Percentiles rank a stretch among this genome's conserved stretches.
Evolutionary conservation across 208 protist genomes (phyloP).

Genomic region (Tritrichomonas musculus): DNA sequence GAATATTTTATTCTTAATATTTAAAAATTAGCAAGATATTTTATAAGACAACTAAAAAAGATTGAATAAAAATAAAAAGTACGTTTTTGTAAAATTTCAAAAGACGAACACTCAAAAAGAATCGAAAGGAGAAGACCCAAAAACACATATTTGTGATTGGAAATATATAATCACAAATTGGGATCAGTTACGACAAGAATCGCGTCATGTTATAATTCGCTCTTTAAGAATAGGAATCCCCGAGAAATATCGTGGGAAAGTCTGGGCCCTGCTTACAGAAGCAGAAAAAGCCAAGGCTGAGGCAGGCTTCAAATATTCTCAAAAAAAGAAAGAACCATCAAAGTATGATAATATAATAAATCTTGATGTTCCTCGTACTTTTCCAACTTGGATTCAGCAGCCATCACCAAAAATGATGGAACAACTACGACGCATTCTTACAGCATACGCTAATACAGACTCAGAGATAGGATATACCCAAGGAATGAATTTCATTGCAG

Average conservation of each 20-base stretch:
- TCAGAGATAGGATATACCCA: conserved; percentile 30
- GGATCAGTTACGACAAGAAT: background rate
- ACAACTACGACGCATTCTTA: background rate
- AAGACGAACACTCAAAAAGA: too few relatives aligned
- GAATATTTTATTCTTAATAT: too few relatives aligned
- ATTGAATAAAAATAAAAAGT: too few relatives aligned
- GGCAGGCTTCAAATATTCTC: background rate
- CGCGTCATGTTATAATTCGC: background rate
- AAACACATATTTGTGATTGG: background rate
- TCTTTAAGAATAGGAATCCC: background rate
- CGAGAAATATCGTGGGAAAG: background rate
- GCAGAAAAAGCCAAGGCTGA: background rate
- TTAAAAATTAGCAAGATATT: too few relatives aligned
- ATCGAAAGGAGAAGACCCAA: background rate
- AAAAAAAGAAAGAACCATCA: background rate
- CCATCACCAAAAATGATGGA: background rate
- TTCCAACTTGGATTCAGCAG: background rate
- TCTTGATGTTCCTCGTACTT: conserved; percentile 12
- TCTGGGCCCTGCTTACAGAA: background rate
- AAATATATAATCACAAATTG: background rate
- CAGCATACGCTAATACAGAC: conserved; percentile 13
- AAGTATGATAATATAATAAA: background rate
- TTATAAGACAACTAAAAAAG: too few relatives aligned
- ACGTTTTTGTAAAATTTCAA: too few relatives aligned
- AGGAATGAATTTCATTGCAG: conserved; percentile 37